Evolutionary conservation across 148 eudicot species (phyloP), one percentile per base, ranked within the genome.

Genomic region (Chenopodium suecicum): DNA sequence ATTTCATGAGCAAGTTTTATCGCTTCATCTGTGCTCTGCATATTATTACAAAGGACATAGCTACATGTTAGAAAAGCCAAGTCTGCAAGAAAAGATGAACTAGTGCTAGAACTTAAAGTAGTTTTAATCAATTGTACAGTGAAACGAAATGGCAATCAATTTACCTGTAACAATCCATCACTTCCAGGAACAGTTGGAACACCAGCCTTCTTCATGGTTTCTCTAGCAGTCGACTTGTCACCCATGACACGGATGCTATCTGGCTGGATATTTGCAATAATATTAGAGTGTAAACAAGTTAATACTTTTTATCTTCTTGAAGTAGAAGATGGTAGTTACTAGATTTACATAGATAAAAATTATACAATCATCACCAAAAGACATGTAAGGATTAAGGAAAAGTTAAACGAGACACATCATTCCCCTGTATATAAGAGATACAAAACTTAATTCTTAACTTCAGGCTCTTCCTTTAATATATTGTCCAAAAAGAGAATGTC

Each of bases 141-240:
- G 16, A 60, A 70, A 69, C 25, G 12, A 65, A 34, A 41, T 60
- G 58, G 54, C 20, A n/a, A 20, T 25, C 4, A 54, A 52, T 22
- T 37, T 82, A 96, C 99, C 97, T 89, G 90, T 78, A 96, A 84
- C 78, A 96, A 89, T 75, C 99, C 99, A 74, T 94, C 98, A 84
- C 97, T 94, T 84, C 99, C 99, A 34, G 99, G 99, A 77, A 96
- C 97, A 85, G 99, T 96, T 77, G 99, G 99, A 84, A 96, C 99
- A 76, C 97, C 97, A 88, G 99, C 99, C 74, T 94, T 92, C 88
- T 96, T 96, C 99, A 96, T 96, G 68, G 99, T 96, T 0, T 96
- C 99, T 83, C 98, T 90, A 73, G 99, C 99, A 78, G 98, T 94
- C 75, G 99, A 81, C 85, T 96, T 96, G 86, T 96, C 99, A 75